Conservation (phyloP, 2,329 filamentous ascomycete species). For the Colletotrichum liaoningense region DNA sequence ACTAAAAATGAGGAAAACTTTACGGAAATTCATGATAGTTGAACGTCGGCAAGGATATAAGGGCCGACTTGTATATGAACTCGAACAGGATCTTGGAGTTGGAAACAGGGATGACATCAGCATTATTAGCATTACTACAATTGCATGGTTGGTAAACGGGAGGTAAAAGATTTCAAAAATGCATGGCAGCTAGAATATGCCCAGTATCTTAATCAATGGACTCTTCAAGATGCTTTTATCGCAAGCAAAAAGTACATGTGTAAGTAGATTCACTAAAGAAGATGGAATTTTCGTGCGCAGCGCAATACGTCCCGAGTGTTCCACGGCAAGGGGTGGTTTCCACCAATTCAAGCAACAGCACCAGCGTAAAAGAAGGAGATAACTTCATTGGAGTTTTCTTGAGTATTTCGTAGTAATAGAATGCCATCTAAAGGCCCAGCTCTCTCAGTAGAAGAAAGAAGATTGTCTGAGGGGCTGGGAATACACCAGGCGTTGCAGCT, state of each 20-base stretch:
- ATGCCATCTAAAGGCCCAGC: too few relatives aligned
- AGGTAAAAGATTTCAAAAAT: conserved; percentile 6
- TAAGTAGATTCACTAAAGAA: too few relatives aligned
- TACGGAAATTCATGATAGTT: background rate
- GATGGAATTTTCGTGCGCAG: too few relatives aligned
- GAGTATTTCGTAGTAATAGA: too few relatives aligned
- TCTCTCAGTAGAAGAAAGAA: background rate
- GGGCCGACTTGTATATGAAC: conserved; percentile 2
- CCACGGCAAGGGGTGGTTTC: background rate
- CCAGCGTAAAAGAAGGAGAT: background rate
- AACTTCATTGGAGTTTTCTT: too few relatives aligned
- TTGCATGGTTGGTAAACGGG: background rate
- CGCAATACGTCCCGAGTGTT: too few relatives aligned
- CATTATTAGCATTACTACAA: conserved; percentile 1
- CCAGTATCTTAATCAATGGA: conserved; percentile 8
- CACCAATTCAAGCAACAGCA: background rate
- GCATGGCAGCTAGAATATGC: conserved; percentile 13
- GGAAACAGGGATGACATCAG: background rate
- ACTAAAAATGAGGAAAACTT: background rate
- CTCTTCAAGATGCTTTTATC: too few relatives aligned
- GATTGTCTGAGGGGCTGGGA: background rate
- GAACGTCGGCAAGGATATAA: background rate
- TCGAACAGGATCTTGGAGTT: conserved; percentile 6
- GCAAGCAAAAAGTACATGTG: too few relatives aligned
- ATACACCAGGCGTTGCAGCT: background rate